Evolutionary conservation across 352 stramenopile species (phyloP).

Genomic region (Phytophthora capsici): DNA sequence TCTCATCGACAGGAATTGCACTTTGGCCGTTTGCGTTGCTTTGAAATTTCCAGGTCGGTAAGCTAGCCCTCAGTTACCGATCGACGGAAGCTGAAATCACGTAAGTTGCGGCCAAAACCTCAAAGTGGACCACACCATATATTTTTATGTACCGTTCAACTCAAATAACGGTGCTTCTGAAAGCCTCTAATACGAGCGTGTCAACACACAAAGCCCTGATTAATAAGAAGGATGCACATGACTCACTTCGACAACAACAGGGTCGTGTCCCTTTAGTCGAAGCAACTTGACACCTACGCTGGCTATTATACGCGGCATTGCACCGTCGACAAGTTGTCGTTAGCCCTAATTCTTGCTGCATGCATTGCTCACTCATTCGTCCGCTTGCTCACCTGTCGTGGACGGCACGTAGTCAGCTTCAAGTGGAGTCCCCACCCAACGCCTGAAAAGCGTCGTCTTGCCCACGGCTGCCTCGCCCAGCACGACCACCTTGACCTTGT

Average conservation of each 20-base stretch:
- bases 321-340: slow-evolving; percentile 1
- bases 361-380: background rate
- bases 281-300: slow-evolving; percentile 66
- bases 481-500: slow-evolving; percentile 60
- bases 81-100: too few species aligned
- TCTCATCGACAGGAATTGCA: too few species aligned
- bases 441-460: slow-evolving; percentile 64
- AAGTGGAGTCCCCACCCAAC: slow-evolving; percentile 43
- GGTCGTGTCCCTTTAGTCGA: slow-evolving; percentile 41
- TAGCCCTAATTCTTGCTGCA: background rate
- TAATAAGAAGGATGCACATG: too few species aligned
- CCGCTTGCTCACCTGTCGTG: slow-evolving; percentile 41
- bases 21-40: too few species aligned
- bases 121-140: too few species aligned
- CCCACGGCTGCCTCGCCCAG: slow-evolving; percentile 47
- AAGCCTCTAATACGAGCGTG: too few species aligned
- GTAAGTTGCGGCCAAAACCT: too few species aligned
- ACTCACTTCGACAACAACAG: slow-evolving; percentile 54
- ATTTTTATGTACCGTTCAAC: too few species aligned
- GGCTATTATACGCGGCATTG: slow-evolving; percentile 29
- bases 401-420: slow-evolving; percentile 36
- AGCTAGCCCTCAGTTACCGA: too few species aligned
- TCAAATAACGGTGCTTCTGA: too few species aligned
- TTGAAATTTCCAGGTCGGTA: too few species aligned
- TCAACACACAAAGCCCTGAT: slow-evolving; percentile 5